Evolutionary conservation across 257 asterid genomes (phyloP), one percentile per base, ranked within the genome.

Genomic region (Solanum tacnaense): DNA sequence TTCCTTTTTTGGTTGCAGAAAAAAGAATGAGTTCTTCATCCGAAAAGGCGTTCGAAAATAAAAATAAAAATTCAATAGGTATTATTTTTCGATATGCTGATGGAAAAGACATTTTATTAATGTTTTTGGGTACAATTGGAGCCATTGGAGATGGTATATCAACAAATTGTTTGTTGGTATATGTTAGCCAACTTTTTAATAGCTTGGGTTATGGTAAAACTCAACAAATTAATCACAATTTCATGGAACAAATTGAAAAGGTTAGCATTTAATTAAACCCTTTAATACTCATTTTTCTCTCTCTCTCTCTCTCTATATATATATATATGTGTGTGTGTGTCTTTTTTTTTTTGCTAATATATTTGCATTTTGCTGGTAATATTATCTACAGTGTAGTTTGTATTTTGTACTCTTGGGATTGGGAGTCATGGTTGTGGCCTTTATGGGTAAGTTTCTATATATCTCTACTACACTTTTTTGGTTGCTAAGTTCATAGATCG

Each of bases 121-220:
- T 95, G 98, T 49, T 89, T 39, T 89, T 96, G 90, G 98, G 99
- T 21, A 94, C 99, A n/a, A 27, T 96, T 78, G 99, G 99, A 84
- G 98, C 98, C 86, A 91, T 96, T n/a, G 99, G 99, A 75, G 99
- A 96, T 91, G 99, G 99, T 79, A 60, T 94, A 86, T 94, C 98
- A 16, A 93, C 98, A 23, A 96, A 96, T 67, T 95, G 98, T 89
- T 88, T 96, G 44, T 92, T 96, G 81, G 82, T 96, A 18, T 95
- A 88, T 79, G 94, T 94, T 86, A 92, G 92, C 86, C 94, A 91
- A 68, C 98, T 96, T 73, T 96, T 96, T 68, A 94, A 95, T 82
- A 95, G 89, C 91, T 91, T 96, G 92, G 99, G 99, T 27, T 91
- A 91, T 87, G 95, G 96, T 2, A 91, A 86, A 21, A 90, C 95